phyloP scores from a whole-genome alignment of 495 filamentous ascomycete species.

The Tuber melanosporum region DNA sequence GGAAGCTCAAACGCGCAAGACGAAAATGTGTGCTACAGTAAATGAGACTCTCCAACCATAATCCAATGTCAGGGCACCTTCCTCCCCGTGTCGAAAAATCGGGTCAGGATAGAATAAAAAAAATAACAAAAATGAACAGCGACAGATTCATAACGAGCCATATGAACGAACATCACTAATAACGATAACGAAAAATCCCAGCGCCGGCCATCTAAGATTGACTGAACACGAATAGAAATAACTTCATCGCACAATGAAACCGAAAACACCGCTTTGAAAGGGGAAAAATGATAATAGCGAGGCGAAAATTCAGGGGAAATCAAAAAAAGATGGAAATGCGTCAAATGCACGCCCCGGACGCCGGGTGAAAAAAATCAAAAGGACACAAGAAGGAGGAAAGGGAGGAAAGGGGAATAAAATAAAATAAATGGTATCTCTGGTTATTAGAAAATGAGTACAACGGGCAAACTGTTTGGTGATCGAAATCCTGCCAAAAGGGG shows the following conservation, averaged over 20 bases:
- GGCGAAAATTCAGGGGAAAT: not conserved
- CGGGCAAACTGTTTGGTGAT: not conserved
- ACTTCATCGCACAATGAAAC: not conserved
- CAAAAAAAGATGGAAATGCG: not conserved
- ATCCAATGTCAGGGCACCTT: not conserved
- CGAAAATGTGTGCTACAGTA: not conserved
- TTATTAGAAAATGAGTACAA: not conserved
- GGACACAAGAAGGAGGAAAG: not conserved
- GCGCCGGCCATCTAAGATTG: slow-evolving; percentile 2
- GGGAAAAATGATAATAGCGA: not conserved
- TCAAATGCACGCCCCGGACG: not conserved
- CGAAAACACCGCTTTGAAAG: not conserved
- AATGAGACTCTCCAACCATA: not conserved
- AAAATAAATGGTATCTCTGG: not conserved
- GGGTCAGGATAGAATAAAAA: not conserved
- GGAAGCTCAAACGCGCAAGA: not conserved
- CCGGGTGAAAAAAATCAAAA: not conserved
- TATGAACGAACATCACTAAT: not conserved
- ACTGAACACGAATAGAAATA: not conserved
- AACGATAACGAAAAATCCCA: not conserved
- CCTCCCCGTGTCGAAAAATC: not conserved
- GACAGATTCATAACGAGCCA: not conserved
- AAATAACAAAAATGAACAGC: not conserved
- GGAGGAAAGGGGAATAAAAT: not conserved
- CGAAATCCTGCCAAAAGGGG: not conserved